Evolutionary conservation across 2,329 filamentous ascomycete species (phyloP).

Genomic region (Beauveria sp.): DNA sequence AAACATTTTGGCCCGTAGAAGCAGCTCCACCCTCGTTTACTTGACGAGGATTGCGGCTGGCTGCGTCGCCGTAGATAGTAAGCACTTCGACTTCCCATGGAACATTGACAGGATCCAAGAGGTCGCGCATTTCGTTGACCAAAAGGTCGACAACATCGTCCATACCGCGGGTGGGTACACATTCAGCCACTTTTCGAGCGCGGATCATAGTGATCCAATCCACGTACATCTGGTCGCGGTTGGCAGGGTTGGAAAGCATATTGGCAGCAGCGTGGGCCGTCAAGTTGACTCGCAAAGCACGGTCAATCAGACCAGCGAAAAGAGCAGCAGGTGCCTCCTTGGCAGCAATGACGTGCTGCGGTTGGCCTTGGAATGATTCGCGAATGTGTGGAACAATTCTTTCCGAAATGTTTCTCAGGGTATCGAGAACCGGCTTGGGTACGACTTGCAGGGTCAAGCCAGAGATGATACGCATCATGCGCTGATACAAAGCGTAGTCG

Average conservation of each 20-base stretch:
- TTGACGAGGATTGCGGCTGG: slow-evolving; percentile 36
- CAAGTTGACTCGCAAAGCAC: slow-evolving; percentile 83
- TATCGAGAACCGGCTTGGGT: slow-evolving; percentile 78
- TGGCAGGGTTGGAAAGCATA: slow-evolving; percentile 80
- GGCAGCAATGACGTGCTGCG: slow-evolving; percentile 75
- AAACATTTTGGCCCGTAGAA: slow-evolving; percentile 52
- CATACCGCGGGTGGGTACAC: slow-evolving; percentile 55
- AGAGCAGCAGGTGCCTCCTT: slow-evolving; percentile 83
- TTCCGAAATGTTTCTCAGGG: slow-evolving; percentile 78
- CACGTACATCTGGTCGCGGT: slow-evolving; percentile 89
- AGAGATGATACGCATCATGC: slow-evolving; percentile 88
- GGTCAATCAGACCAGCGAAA: slow-evolving; percentile 78
- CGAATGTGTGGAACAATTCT: slow-evolving; percentile 73
- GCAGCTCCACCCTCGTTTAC: slow-evolving; percentile 18
- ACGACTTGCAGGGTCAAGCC: slow-evolving; percentile 87
- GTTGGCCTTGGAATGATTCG: slow-evolving; percentile 77
- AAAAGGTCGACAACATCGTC: slow-evolving; percentile 57
- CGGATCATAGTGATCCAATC: slow-evolving; percentile 72
- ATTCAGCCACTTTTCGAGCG: slow-evolving; percentile 55
- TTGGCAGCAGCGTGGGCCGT: slow-evolving; percentile 91
- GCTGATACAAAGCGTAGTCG: slow-evolving; percentile 92
- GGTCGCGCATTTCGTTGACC: slow-evolving; percentile 58
- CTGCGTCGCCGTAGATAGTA: slow-evolving; percentile 53
- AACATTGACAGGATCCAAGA: slow-evolving; percentile 61
- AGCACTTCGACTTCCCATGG: slow-evolving; percentile 57